Base-by-base conservation (phyloP, 306 rosid genomes). In the Arachis hypogaea region DNA sequence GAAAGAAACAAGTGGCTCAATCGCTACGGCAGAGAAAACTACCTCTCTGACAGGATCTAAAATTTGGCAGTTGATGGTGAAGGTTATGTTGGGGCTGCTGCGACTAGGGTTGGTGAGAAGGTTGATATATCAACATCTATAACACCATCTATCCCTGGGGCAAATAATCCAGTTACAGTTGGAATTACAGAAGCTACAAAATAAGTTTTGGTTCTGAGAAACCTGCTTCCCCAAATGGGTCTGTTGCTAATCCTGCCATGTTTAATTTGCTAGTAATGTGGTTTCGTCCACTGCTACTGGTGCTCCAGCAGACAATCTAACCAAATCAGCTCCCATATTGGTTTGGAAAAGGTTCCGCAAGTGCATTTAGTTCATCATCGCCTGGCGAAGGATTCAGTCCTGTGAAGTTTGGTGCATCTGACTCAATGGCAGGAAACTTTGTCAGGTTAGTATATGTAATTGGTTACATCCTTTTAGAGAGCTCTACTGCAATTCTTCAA, bases 391-490 rank as follows among this genome's bases (percentile, higher is more conserved):
- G 77, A 72, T 75, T 86, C 54, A 55, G 47, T 9, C 66, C 64
- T 62, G 10, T 52, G 72, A 81, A 72, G 57, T 65, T 74, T 42
- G 85, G 75, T 54, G 74, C 79, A 73, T 51, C 78, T 36, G 76
- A 72, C 57, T 29, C 85, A 46, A 82, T 77, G 65, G 74, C 76
- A 6, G 93, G 75, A 82, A 81, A 56, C 82, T 81, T 84, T 33
- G 65, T 61, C 91, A 88, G 91, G 98, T 93, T 51, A 75, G 85
- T 78, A 9, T 75, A 45, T 59, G 43, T 43, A 28, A 56, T 64
- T 76, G 42, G 10, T 30, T 76, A 66, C 40, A 5, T n/a, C 54
- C 45, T 69, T 59, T 59, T 67, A 40, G 30, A 28, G 12, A 68
- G 44, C 9, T 63, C 2, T 51, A 33, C 38, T 33, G 11, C 61